A percentile compares a stretch with the other conserved stretches of the same genome.
phyloP scores from a whole-genome alignment of 2,329 filamentous ascomycete species.

The Microcyclospora pomicola region DNA sequence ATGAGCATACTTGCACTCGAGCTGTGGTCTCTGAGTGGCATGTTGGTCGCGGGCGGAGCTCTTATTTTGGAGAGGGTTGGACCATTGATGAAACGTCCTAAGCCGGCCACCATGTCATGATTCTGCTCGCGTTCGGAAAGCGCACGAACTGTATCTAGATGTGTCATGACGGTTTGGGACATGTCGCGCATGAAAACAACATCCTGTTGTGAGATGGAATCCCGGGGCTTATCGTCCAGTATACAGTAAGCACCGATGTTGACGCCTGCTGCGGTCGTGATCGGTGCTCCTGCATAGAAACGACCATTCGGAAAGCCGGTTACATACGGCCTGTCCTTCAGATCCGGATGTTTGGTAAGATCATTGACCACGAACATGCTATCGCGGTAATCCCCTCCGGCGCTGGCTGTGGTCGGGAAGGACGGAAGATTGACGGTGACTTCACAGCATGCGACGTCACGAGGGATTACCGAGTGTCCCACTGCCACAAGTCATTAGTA shows the following conservation, averaged over 20 bases:
- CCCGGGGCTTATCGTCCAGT: constrained; percentile 41
- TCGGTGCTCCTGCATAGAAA: constrained; percentile 48
- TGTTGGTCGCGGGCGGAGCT: no score
- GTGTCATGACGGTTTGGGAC: constrained; percentile 44
- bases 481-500: not conserved
- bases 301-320: constrained; percentile 15
- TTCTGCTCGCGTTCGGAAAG: no score
- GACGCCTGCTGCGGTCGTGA: constrained; percentile 42
- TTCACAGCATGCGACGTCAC: constrained; percentile 19
- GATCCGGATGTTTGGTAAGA: constrained; percentile 14
- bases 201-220: constrained; percentile 36
- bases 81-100: not conserved
- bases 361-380: constrained; percentile 17
- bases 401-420: not conserved
- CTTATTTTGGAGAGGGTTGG: not conserved
- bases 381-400: not conserved
- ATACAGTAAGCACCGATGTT: constrained; percentile 49
- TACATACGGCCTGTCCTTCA: constrained; percentile 18
- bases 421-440: constrained; percentile 13
- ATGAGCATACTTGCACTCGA: not conserved
- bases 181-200: constrained; percentile 44
- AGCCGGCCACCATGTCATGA: no score
- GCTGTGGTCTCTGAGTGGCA: not conserved
- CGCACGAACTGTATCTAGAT: constrained; percentile 33
- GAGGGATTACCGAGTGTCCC: constrained; percentile 13